A percentile compares a stretch with the other conserved stretches of the same genome.
Evolutionary conservation across 768 basidiomycete genomes (phyloP).

Genomic region (Lentinula detonsa): DNA sequence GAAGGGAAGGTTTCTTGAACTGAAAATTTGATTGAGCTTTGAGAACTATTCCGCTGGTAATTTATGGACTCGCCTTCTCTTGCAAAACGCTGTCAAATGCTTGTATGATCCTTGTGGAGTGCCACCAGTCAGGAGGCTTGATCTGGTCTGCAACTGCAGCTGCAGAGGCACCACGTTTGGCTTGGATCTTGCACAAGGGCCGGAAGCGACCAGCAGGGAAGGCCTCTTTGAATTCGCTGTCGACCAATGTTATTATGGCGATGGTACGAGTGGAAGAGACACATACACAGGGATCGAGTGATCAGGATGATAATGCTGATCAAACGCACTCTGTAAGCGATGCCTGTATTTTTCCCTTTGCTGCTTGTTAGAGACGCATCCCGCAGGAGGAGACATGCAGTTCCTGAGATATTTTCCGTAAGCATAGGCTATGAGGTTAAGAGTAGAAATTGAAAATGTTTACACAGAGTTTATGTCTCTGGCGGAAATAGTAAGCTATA

Average conservation of each 20-base stretch:
- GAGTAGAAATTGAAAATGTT: conserved; percentile 23
- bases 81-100: conserved; percentile 85
- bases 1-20: conserved; percentile 85
- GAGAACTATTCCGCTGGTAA: neutral
- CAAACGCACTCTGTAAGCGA: conserved; percentile 70
- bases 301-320: conserved; percentile 85
- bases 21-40: conserved; percentile 20
- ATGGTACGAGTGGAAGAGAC: neutral
- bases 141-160: conserved; percentile 86
- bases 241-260: conserved; percentile 5
- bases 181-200: conserved; percentile 86
- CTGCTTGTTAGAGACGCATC: conserved; percentile 68
- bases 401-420: conserved; percentile 35
- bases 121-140: conserved; percentile 92
- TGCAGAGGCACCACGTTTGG: conserved; percentile 73
- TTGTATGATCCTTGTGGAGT: conserved; percentile 83
- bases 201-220: conserved; percentile 91
- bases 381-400: conserved; percentile 74
- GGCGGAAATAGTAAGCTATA: conserved; percentile 4
- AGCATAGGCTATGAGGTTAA: too few species aligned
- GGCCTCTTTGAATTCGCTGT: conserved; percentile 89
- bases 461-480: conserved; percentile 82
- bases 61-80: conserved; percentile 53
- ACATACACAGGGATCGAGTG: conserved; percentile 69
- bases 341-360: conserved; percentile 78